A percentile compares a stretch with the other conserved stretches of the same genome.
These are phyloP conservation scores for Auriculariales sp. DNA, from an alignment of 768 basidiomycete genomes.

Conservation along the genomic window DNA sequence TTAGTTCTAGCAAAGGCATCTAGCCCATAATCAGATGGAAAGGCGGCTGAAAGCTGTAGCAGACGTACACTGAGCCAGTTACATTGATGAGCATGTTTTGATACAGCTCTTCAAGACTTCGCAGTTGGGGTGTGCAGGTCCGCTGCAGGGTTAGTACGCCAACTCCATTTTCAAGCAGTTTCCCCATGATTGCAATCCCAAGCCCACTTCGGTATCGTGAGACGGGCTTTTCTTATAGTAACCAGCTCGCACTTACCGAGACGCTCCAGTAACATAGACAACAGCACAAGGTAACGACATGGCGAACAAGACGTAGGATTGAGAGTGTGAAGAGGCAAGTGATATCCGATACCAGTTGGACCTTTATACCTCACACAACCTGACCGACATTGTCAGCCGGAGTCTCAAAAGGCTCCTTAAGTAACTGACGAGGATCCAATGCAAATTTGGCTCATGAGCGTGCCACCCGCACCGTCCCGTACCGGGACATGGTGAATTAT, in stretches of 20 bases:
- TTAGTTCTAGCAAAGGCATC: conserved; percentile 43
- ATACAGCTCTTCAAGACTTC: conserved; percentile 27
- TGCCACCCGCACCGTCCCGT: too few relatives aligned
- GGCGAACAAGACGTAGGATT: too few relatives aligned
- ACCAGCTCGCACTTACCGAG: conserved; percentile 39
- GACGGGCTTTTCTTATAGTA: background rate
- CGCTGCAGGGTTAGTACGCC: conserved; percentile 68
- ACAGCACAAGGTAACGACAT: too few relatives aligned
- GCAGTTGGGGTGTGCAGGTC: conserved; percentile 45
- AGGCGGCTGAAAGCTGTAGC: background rate
- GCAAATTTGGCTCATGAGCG: too few relatives aligned
- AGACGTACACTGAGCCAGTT: conserved; percentile 64
- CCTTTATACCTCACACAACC: too few relatives aligned
- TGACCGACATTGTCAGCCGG: too few relatives aligned
- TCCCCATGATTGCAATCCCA: conserved; percentile 62
- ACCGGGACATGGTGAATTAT: too few relatives aligned
- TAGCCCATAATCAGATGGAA: too few relatives aligned
- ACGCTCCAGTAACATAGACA: conserved; percentile 78
- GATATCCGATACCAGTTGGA: too few relatives aligned
- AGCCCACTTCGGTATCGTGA: conserved; percentile 38
- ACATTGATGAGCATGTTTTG: conserved; percentile 31
- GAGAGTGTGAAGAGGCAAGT: too few relatives aligned
- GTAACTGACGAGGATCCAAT: too few relatives aligned
- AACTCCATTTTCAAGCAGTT: conserved; percentile 49
- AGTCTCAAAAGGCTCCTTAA: too few relatives aligned